A percentile compares a stretch with the other conserved stretches of the same genome.
These are phyloP conservation scores for Trichosporon asahii DNA, from an alignment of 1,284 basidiomycete species.

Conservation along the genomic window DNA sequence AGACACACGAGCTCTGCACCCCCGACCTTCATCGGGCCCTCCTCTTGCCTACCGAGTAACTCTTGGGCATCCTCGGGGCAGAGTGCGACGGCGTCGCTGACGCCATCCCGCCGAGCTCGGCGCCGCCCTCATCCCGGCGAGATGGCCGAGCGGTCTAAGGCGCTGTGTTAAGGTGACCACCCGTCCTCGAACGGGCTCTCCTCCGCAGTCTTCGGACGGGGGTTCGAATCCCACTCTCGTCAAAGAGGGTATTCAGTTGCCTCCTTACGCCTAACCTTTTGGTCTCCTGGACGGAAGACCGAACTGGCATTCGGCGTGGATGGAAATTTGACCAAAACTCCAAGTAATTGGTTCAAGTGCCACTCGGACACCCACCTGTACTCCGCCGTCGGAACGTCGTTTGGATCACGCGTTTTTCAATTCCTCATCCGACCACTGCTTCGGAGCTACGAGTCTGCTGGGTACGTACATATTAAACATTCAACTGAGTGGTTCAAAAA, in stretches of 20 bases:
- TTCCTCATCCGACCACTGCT: not conserved
- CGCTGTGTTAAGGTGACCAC: constrained; percentile 20
- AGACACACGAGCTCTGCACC: no score
- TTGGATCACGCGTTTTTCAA: no score
- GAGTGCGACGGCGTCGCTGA: not conserved
- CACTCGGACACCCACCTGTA: not conserved
- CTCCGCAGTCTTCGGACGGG: constrained; percentile 2
- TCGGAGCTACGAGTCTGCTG: no score
- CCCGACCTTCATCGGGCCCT: no score
- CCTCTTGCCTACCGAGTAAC: no score
- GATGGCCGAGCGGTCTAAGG: constrained; percentile 23
- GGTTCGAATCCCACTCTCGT: constrained; percentile 4
- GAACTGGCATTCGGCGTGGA: not conserved
- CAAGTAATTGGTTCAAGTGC: not conserved
- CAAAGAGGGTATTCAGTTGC: not conserved
- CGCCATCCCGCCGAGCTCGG: not conserved
- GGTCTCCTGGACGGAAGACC: not conserved
- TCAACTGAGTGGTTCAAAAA: not conserved
- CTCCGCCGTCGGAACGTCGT: no score
- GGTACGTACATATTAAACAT: no score
- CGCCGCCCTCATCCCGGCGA: constrained; percentile 8
- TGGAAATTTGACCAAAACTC: not conserved
- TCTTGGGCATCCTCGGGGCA: no score
- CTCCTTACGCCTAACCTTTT: constrained; percentile 1
- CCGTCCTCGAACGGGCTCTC: not conserved